Conservation (phyloP, 768 basidiomycete genomes). For the Tulasnella sp. region DNA sequence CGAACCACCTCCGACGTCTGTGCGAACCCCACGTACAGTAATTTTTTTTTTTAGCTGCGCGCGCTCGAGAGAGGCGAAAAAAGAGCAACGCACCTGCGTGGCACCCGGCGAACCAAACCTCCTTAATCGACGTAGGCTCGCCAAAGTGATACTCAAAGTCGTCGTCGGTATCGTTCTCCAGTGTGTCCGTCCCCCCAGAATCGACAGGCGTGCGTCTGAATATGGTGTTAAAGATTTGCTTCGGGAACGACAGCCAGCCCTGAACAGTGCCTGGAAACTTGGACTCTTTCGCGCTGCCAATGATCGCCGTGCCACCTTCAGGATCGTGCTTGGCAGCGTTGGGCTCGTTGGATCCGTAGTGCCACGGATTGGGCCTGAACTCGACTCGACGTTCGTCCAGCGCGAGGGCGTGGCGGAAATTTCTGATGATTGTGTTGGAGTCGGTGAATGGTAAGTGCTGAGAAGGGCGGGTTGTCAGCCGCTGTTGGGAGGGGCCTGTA, state of each 20-base stretch:
- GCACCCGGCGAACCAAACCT: constrained; percentile 65
- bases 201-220: neutral
- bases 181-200: neutral
- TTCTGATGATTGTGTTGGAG: constrained; percentile 27
- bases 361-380: constrained; percentile 45
- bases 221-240: neutral
- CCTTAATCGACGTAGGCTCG: constrained; percentile 55
- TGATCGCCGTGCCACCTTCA: constrained; percentile 9
- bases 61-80: too few species aligned
- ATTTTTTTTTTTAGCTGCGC: too few species aligned
- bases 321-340: constrained; percentile 32
- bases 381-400: constrained; percentile 54
- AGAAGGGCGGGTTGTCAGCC: neutral
- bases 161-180: neutral
- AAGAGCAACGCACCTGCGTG: constrained; percentile 27
- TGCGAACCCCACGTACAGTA: neutral
- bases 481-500: neutral
- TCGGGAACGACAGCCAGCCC: neutral
- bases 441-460: constrained; percentile 30
- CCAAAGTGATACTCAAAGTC: neutral
- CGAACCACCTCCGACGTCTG: constrained; percentile 26
- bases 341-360: too few species aligned
- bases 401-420: constrained; percentile 30
- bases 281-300: neutral
- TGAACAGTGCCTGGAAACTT: neutral